Evolutionary conservation across 2,329 filamentous ascomycete species (phyloP), one percentile per base, ranked within the genome.

Genomic region (Colletotrichum aenigma): DNA sequence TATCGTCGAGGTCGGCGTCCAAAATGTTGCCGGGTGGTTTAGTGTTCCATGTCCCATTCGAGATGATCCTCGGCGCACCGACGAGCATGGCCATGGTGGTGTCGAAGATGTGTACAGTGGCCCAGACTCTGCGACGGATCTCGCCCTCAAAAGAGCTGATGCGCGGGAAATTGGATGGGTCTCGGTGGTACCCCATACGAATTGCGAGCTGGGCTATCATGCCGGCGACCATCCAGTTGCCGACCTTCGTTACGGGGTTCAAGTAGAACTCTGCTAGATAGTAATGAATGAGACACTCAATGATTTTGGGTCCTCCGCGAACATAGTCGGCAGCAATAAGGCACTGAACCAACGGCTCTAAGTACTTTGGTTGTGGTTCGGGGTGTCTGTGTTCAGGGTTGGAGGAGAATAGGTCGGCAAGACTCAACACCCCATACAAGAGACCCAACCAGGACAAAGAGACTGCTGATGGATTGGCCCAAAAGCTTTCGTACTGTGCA

Each of bases 341-440:
- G 5, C 21, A 56, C 0, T 56, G n/a, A 24, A 56, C 4, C 10
- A 56, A 8, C 0, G 1, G 0, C 1, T 7, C 21, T 26, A 56
- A 2, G 0, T 26, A 24, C 6, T 56, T 8, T 56, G 52, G 52
- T 1, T 4, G 2, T 0, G 4, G 36, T 1, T 38, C 0, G 4
- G 7, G 9, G 0, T 18, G 0, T 9, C 36, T 9, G 0, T 38
- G 36, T 0, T 9, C 36, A 9, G 36, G 36, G 0, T 3, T 2
- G 2, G 36, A 38, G 2, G 36, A 38, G 36, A 38, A 38, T 9
- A 38, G 0, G 15, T 9, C 0, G 16, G 36, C 0, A 38, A 38
- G 36, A 18, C 36, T 18, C 4, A 38, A 0, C 0, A 18, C 8
- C 1, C 7, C 36, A 0, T 6, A 6, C 16, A 38, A 38, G 7